Conservation (phyloP, 108 stramenopile genomes). For the Asterionellopsis glacialis region DNA sequence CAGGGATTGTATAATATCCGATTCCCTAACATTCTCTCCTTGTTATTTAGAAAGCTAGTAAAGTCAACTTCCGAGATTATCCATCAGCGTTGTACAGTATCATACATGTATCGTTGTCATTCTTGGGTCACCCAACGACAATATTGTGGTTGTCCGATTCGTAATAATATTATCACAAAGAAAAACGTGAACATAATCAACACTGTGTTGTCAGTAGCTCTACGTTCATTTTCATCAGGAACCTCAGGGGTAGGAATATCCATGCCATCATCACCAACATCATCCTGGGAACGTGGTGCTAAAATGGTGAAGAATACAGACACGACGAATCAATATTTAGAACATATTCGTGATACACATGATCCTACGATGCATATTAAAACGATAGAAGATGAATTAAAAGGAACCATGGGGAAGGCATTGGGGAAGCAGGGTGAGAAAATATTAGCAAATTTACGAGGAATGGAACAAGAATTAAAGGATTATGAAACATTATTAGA, state of each 20-base stretch:
- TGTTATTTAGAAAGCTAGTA: no score
- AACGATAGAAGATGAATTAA: slow-evolving; percentile 79
- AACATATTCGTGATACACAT: slow-evolving; percentile 53
- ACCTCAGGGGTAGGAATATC: background rate
- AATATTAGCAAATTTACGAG: slow-evolving; percentile 34
- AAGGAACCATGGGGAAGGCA: slow-evolving; percentile 74
- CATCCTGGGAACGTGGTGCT: slow-evolving; percentile 68
- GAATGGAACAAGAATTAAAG: slow-evolving; percentile 40
- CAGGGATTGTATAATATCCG: no score
- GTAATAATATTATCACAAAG: no score
- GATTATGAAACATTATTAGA: slow-evolving; percentile 25
- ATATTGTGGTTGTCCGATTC: no score
- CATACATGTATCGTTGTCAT: no score
- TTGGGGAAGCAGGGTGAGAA: slow-evolving; percentile 75
- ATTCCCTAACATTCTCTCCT: no score
- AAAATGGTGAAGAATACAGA: slow-evolving; percentile 62
- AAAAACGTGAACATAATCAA: no score
- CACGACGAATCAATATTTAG: slow-evolving; percentile 54
- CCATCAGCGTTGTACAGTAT: no score
- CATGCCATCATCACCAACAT: slow-evolving; percentile 9
- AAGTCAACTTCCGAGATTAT: no score
- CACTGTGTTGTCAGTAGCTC: no score
- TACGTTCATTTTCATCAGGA: no score
- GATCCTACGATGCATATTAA: slow-evolving; percentile 76
- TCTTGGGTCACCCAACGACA: no score